Evolutionary conservation across 768 basidiomycete species (phyloP), one percentile per base, ranked within the genome.

Genomic region (Lyophyllum shimeji): DNA sequence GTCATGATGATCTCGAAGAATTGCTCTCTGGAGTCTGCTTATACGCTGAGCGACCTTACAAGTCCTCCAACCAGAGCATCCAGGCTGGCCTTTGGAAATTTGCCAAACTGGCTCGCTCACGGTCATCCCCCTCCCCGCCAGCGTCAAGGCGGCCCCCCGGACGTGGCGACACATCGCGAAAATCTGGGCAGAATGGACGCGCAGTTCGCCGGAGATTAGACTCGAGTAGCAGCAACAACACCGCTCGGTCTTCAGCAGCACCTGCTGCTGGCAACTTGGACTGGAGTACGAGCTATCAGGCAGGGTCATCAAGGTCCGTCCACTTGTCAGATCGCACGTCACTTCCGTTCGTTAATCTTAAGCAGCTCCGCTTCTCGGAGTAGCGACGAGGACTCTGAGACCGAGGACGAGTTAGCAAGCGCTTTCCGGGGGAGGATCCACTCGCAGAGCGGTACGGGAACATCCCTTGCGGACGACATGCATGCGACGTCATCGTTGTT

Each of bases 241-340:
- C 67, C 12, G 54, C 65, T 21, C 65, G 64, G 47, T 63, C 69
- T 25, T 55, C 50, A 25, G 37, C 60, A 2, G 63, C 56, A 47
- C 67, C 61, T 51, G 53, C 56, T 43, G 50, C 52, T 42, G 69
- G 72, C 55, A 70, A 70, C 56, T 65, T 84, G 61, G 90, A 86
- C 61, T 84, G 90, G 85, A 93, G 89, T 65, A 92, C 90, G 12
- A 93, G 90, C 61, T 93, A 93, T 71, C 87, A 91, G 56, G 91
- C 86, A 25, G 91, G 91, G 44, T 90, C 90, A 31, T 92, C 90
- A 9, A 84, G 87, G 89, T 88, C 63, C 59, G 81, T 63, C 39
- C n/a, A 21, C 15, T 33, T 57, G 18, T 47, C 2, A 27, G 39
- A 27, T 37, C 20, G 46, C 49, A 48, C 24, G 37, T 37, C 43